phyloP scores from a whole-genome alignment of 1,284 basidiomycete species.

The Puccinia novopanici region DNA sequence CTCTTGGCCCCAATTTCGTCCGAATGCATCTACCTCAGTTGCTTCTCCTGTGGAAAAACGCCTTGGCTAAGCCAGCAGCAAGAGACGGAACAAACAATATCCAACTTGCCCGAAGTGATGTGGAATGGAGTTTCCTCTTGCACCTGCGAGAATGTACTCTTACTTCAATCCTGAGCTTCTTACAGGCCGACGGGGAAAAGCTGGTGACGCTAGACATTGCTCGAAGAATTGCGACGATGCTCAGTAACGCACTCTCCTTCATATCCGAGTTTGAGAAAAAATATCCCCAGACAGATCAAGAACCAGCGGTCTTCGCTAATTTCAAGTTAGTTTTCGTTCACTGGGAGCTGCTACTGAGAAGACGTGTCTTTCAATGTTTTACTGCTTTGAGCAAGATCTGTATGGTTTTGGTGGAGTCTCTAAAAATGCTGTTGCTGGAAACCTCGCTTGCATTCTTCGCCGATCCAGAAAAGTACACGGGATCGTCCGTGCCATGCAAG shows the following conservation, averaged over 20 bases:
- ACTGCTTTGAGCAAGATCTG: conserved; percentile 74
- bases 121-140: conserved; percentile 89
- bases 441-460: conserved; percentile 81
- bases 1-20: conserved; percentile 89
- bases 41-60: conserved; percentile 93
- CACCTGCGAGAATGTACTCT: conserved; percentile 88
- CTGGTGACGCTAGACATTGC: conserved; percentile 47
- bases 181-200: conserved; percentile 65
- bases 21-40: conserved; percentile 87
- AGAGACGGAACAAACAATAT: conserved; percentile 66
- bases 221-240: conserved; percentile 38
- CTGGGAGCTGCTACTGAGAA: conserved; percentile 78
- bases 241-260: conserved; percentile 51
- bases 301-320: conserved; percentile 30
- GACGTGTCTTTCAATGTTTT: conserved; percentile 87
- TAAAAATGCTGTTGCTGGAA: conserved; percentile 78
- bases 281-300: conserved; percentile 36
- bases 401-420: conserved; percentile 70
- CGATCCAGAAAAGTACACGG: conserved; percentile 69
- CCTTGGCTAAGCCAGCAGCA: conserved; percentile 86
- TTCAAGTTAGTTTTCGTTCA: conserved; percentile 68
- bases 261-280: conserved; percentile 47
- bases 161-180: conserved; percentile 82
- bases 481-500: conserved; percentile 83
- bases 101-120: conserved; percentile 66